These are phyloP conservation scores for Monilinia aucupariae DNA, from an alignment of 2,329 filamentous ascomycete species.

Conservation along the genomic window DNA sequence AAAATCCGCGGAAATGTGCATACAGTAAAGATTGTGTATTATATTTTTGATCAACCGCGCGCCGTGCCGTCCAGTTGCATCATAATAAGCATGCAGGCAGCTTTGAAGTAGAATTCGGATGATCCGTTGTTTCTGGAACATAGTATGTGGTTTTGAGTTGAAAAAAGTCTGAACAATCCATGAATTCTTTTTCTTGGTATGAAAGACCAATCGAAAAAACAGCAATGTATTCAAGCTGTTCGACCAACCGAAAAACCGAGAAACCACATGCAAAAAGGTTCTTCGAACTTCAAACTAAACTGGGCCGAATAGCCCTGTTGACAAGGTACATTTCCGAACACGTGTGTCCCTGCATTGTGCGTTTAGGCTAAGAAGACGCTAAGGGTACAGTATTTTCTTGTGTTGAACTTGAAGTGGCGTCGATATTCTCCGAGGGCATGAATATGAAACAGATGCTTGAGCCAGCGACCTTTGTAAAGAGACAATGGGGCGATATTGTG, in stretches of 20 bases:
- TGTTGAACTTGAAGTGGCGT: background rate
- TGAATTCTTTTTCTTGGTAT: background rate
- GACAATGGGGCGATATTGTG: background rate
- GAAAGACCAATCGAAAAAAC: background rate
- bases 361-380: background rate
- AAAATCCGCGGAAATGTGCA: background rate
- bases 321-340: background rate
- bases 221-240: background rate
- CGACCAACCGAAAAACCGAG: background rate
- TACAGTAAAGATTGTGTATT: background rate
- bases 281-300: background rate
- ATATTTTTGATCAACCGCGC: background rate
- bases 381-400: background rate
- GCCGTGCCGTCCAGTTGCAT: background rate
- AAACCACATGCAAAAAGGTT: background rate
- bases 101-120: background rate
- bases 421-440: background rate
- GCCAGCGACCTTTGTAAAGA: background rate
- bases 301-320: background rate
- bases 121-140: slow-evolving; percentile 4
- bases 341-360: background rate
- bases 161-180: background rate
- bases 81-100: background rate
- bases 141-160: background rate
- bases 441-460: background rate